These are phyloP conservation scores for Wickerhamomyces kurtzmanii DNA, from an alignment of 805 yeast species.

Conservation along the genomic window DNA sequence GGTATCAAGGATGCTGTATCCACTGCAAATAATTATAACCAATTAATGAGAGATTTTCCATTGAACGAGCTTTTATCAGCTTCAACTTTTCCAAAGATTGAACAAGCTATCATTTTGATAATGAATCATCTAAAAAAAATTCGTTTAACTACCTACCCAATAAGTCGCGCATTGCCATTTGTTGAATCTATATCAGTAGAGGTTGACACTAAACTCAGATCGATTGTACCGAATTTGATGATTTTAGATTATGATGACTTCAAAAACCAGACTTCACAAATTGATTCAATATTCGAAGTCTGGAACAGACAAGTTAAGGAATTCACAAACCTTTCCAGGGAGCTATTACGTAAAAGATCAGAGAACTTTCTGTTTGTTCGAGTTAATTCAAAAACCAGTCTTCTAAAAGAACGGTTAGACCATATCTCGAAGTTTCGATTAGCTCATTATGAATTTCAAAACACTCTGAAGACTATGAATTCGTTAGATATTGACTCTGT, in stretches of 20 bases:
- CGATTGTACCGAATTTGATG: conserved; percentile 36
- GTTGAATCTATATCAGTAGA: conserved; percentile 58
- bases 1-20: conserved; percentile 48
- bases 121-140: conserved; percentile 60
- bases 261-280: conserved; percentile 15
- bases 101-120: conserved; percentile 31
- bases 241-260: conserved; percentile 30
- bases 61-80: conserved; percentile 46
- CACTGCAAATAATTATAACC: conserved; percentile 45
- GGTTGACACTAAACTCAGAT: conserved; percentile 32
- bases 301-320: conserved; percentile 60
- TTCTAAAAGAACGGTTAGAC: conserved; percentile 31
- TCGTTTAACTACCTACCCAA: conserved; percentile 51
- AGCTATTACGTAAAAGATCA: conserved; percentile 60
- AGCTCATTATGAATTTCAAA: conserved; percentile 40
- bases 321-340: conserved; percentile 60
- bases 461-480: conserved; percentile 20
- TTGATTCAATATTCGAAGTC: conserved; percentile 26
- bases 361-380: conserved; percentile 62
- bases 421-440: conserved; percentile 35
- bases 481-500: conserved; percentile 8
- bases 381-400: conserved; percentile 33
- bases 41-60: conserved; percentile 63
- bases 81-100: conserved; percentile 31
- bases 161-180: conserved; percentile 51